Base-by-base conservation (phyloP, 2,329 filamentous ascomycete species). In the Didymellaceae sp. region DNA sequence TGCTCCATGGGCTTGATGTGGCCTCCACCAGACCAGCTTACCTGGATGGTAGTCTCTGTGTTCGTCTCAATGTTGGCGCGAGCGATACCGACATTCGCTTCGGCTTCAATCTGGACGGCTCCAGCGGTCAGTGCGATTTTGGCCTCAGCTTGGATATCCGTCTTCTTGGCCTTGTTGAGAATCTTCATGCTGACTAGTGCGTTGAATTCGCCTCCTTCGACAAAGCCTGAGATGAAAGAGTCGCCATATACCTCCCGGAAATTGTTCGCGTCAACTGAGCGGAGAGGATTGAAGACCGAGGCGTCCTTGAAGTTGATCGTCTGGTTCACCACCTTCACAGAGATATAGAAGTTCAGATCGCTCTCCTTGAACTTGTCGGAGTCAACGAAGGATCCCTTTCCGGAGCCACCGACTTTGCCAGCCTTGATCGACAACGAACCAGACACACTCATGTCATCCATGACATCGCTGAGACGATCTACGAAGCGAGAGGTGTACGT, bases 321-420 rank as follows among this genome's bases (percentile, higher is more conserved):
- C 31, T 69, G 62, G 30, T 66, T 66, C 17, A 61, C 59, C 16
- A 68, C 65, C 17, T 65, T 31, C 28, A 31, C 28, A n/a, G 28
- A 31, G 28, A 31, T 67, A 32, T 55, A 55, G 37, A 55, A 63
- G 47, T 68, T 70, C 8, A 68, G 35, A 47, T 70, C 65, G 26
- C 54, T 58, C 21, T 62, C 51, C 44, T 68, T 68, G 52, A 70
- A 39, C 24, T 44, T 52, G 11, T 44, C 40, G n/a, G 34, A 33
- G 21, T 55, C 44, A 6, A 58, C 48, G 18, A 38, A 45, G 13
- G 20, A 37, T n/a, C 24, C 35, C 6, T 51, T 52, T 9, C 52
- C 55, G 20, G 37, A 45, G 5, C 21, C 28, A 17, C 30, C 45
- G 26, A 55, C 18, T 18, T 32, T 52, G 6, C 55, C 55, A 20